Evolutionary conservation across 2,329 filamentous ascomycete species (phyloP).

Genomic region (Colletotrichum sublineola): DNA sequence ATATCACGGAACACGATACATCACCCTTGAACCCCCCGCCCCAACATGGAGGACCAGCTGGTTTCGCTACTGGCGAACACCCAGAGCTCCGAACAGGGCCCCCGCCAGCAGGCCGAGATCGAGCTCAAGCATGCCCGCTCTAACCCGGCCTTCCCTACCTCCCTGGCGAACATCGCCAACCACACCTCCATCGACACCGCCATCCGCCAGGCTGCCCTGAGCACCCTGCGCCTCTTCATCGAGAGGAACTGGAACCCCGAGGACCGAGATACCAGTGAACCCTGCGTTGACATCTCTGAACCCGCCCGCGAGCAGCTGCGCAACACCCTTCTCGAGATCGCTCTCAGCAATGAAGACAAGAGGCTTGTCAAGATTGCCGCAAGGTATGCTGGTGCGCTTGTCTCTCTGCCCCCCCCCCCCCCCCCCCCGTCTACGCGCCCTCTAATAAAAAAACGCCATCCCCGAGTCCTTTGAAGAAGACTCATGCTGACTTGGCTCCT

Average conservation of each 20-base stretch:
- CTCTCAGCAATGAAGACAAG: slow-evolving; percentile 79
- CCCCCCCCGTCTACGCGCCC: background rate
- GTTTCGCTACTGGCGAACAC: slow-evolving; percentile 89
- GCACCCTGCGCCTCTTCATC: slow-evolving; percentile 85
- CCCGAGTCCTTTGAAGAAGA: background rate
- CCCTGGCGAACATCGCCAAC: slow-evolving; percentile 83
- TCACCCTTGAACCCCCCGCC: slow-evolving; percentile 9
- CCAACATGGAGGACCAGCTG: slow-evolving; percentile 90
- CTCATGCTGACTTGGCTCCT: slow-evolving; percentile 32
- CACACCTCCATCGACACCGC: slow-evolving; percentile 79
- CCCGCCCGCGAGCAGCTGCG: slow-evolving; percentile 80
- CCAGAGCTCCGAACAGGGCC: slow-evolving; percentile 80
- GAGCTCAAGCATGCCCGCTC: slow-evolving; percentile 80
- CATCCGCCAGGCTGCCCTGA: slow-evolving; percentile 86
- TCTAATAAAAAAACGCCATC: background rate
- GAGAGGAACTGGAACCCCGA: slow-evolving; percentile 85
- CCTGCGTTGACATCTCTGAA: slow-evolving; percentile 77
- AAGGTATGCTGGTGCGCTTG: slow-evolving; percentile 66
- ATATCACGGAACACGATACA: slow-evolving; percentile 9
- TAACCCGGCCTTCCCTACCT: slow-evolving; percentile 80
- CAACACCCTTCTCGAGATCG: slow-evolving; percentile 80
- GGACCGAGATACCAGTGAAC: slow-evolving; percentile 75
- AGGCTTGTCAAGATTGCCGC: slow-evolving; percentile 91
- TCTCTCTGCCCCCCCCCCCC: slow-evolving; percentile 3
- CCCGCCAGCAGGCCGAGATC: slow-evolving; percentile 88